Evolutionary conservation across 345 rosid species (phyloP), one percentile per base, ranked within the genome.

Genomic region (Capsella bursapastoris): DNA sequence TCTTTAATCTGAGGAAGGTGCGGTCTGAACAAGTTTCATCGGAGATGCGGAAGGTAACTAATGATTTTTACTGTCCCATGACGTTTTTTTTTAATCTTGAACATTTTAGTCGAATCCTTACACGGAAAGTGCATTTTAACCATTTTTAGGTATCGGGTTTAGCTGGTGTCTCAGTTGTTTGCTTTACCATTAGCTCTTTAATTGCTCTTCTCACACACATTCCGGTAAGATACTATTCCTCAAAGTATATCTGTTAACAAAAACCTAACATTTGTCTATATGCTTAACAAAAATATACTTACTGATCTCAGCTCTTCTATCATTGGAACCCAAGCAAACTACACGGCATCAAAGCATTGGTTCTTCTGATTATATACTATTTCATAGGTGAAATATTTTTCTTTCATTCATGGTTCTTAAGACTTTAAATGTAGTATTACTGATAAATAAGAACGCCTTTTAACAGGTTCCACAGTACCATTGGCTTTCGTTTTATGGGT

Each of bases 401-500:
- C 45, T 64, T n/a, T 16, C 43, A 0, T 71, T 49, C 72, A 50
- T n/a, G 7, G 34, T 15, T 1, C 14, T 4, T 13, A 40, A 12
- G 31, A 16, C 31, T 18, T 60, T 8, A 60, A 66, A 4, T 44
- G 47, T 32, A 56, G 60, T n/a, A 27, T 1, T 58, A 9, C 3
- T 58, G 68, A 65, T 59, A 41, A 58, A 65, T 59, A 41, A 58
- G 53, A 55, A 38, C 4, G 3, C 3, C 25, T 50, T 40, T 56
- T 25, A 9, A 22, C 75, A 79, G 82, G 82, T 58, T 79, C 65
- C 16, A 68, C 82, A 0, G 68, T 79, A 35, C 82, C 82, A 27
- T 64, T 75, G 64, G 79, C 79, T 63, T 79, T 79, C 11, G 82
- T 79, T 61, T 50, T 79, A 51, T 79, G 79, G 79, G 82, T 79